These are phyloP conservation scores for Eucalyptus caleyi DNA, from an alignment of 345 rosid species.

Conservation along the genomic window DNA sequence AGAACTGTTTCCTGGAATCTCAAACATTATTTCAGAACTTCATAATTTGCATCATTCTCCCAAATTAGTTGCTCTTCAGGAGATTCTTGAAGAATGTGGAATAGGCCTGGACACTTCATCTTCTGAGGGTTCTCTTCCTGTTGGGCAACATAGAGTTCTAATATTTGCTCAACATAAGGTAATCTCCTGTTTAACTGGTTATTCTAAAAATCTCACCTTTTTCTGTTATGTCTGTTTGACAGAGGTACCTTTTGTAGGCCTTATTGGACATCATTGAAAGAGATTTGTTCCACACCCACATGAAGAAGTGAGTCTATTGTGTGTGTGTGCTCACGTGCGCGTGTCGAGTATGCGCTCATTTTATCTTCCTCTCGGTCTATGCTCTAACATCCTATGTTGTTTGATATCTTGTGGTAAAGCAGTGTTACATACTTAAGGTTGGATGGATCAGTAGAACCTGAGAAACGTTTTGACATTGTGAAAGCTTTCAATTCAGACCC, in stretches of 20 bases:
- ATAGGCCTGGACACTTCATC: conserved; percentile 79
- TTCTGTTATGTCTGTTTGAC: conserved; percentile 2
- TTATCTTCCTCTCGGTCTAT: not conserved
- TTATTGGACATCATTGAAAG: conserved; percentile 87
- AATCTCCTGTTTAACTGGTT: conserved; percentile 7
- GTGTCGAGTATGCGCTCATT: not conserved
- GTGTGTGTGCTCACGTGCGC: not conserved
- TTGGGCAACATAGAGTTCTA: conserved; percentile 94
- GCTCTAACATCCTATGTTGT: not conserved
- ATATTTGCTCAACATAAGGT: conserved; percentile 99
- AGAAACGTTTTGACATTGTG: conserved; percentile 92
- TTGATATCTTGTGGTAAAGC: conserved; percentile 1
- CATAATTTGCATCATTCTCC: conserved; percentile 91
- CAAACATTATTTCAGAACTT: conserved; percentile 68
- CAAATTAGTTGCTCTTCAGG: conserved; percentile 95
- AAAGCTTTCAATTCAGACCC: conserved; percentile 98
- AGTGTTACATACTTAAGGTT: conserved; percentile 93
- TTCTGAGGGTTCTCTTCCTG: conserved; percentile 56
- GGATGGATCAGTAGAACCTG: conserved; percentile 94
- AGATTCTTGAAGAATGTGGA: conserved; percentile 97
- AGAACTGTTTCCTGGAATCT: conserved; percentile 52
- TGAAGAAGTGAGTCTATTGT: conserved; percentile 61
- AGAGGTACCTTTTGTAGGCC: conserved; percentile 39
- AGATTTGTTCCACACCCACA: conserved; percentile 85
- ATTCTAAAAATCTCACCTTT: not conserved